A percentile compares a stretch with the other conserved stretches of the same genome.
Evolutionary conservation across 805 yeast species (phyloP).

Genomic region (Teunomyces panamensis): DNA sequence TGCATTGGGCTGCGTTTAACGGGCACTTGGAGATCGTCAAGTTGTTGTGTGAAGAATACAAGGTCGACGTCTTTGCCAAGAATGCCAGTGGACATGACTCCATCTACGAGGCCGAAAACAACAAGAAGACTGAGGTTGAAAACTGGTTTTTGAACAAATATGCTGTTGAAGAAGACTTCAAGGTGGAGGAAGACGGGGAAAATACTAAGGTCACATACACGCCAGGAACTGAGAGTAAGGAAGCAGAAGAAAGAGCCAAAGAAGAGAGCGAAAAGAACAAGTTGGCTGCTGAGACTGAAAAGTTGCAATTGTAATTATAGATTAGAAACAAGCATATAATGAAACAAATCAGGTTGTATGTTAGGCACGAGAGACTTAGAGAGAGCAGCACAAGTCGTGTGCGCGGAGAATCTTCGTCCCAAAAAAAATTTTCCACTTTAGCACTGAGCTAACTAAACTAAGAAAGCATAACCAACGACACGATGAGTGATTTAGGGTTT

Average conservation of each 20-base stretch:
- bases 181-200: conserved; percentile 40
- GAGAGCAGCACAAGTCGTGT: conserved; percentile 6
- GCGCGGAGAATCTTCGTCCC: conserved; percentile 2
- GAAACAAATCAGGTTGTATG: background rate
- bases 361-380: background rate
- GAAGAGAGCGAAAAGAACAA: conserved; percentile 38
- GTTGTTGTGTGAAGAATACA: conserved; percentile 65
- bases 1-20: conserved; percentile 94
- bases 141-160: conserved; percentile 71
- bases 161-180: conserved; percentile 57
- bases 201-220: conserved; percentile 43
- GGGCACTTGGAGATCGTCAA: conserved; percentile 76
- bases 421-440: conserved; percentile 8
- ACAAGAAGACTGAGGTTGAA: conserved; percentile 71
- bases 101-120: conserved; percentile 84
- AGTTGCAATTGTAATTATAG: conserved; percentile 18
- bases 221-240: conserved; percentile 43
- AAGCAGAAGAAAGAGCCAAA: conserved; percentile 36
- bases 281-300: conserved; percentile 23
- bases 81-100: conserved; percentile 79
- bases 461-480: conserved; percentile 5
- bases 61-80: conserved; percentile 78
- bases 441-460: background rate
- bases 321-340: background rate
- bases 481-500: conserved; percentile 58